Conservation (phyloP, 371 early-diverging fungal species). For the Apophysomyces variabilis region DNA sequence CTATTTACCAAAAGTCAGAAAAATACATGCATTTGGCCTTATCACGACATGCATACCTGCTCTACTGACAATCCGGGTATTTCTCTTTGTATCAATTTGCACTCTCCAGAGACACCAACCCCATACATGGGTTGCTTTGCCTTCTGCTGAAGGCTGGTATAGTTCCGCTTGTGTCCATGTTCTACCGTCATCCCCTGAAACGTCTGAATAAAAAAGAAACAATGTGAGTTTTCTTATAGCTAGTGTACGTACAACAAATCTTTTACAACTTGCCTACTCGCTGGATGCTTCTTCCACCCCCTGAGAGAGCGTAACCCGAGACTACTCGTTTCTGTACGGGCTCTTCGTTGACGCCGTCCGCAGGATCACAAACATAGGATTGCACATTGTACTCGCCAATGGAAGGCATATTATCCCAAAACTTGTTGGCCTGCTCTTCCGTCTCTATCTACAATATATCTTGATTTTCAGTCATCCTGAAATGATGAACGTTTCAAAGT, state of each 20-base stretch:
- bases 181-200: constrained; percentile 81
- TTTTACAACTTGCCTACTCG: constrained; percentile 59
- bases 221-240: not conserved
- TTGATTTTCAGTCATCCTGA: not conserved
- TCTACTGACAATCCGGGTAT: constrained; percentile 61
- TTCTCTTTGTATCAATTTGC: constrained; percentile 34
- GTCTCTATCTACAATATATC: constrained; percentile 27
- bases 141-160: constrained; percentile 37
- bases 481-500: not conserved
- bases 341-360: constrained; percentile 35
- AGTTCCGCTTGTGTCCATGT: constrained; percentile 74
- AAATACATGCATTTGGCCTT: no score
- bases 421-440: constrained; percentile 47
- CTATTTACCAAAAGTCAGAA: constrained; percentile 23
- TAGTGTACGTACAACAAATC: not conserved
- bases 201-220: constrained; percentile 47
- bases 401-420: constrained; percentile 59
- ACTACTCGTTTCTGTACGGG: constrained; percentile 17
- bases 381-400: constrained; percentile 82
- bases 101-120: constrained; percentile 83
- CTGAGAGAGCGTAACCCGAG: constrained; percentile 49
- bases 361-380: constrained; percentile 66
- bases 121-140: constrained; percentile 54
- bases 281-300: constrained; percentile 65
- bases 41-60: constrained; percentile 55